Conservation (phyloP, 2,329 filamentous ascomycete species). For the Pseudogymnoascus sp. region DNA sequence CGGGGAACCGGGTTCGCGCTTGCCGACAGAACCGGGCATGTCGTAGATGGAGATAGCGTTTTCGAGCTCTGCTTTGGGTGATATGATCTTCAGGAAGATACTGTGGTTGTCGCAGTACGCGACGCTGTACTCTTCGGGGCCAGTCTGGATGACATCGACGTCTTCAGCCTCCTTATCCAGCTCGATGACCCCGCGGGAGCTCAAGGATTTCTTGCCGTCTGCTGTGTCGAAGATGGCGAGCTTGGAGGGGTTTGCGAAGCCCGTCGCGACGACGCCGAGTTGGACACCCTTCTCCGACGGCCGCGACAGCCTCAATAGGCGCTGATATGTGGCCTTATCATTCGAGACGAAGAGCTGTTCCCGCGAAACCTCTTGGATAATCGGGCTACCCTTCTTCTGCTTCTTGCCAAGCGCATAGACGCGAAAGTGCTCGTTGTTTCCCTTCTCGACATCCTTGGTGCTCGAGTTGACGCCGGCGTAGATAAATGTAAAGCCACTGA, state of each 20-base stretch:
- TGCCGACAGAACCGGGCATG: conserved; percentile 35
- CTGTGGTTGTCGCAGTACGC: conserved; percentile 73
- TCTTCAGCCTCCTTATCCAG: conserved; percentile 55
- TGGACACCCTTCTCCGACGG: conserved; percentile 46
- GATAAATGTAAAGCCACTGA: conserved; percentile 46
- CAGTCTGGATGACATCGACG: conserved; percentile 59
- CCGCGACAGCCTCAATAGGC: conserved; percentile 46
- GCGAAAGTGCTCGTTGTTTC: conserved; percentile 77
- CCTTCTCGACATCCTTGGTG: conserved; percentile 59
- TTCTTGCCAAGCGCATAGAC: conserved; percentile 52
- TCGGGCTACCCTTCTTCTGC: conserved; percentile 26
- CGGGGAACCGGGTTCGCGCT: conserved; percentile 30
- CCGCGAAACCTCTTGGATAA: conserved; percentile 44
- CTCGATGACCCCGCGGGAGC: conserved; percentile 42
- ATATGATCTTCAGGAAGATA: conserved; percentile 47
- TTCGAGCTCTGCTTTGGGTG: conserved; percentile 31
- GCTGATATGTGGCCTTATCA: conserved; percentile 49
- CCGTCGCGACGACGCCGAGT: conserved; percentile 71
- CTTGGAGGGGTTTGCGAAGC: conserved; percentile 66
- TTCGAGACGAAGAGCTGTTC: conserved; percentile 43
- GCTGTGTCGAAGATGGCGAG: conserved; percentile 71
- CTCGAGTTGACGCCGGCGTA: conserved; percentile 83
- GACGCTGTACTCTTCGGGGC: conserved; percentile 57
- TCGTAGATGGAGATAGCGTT: conserved; percentile 49
- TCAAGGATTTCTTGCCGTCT: conserved; percentile 41